Evolutionary conservation across 306 rosid genomes (phyloP).

Genomic region (Castanea sativa): DNA sequence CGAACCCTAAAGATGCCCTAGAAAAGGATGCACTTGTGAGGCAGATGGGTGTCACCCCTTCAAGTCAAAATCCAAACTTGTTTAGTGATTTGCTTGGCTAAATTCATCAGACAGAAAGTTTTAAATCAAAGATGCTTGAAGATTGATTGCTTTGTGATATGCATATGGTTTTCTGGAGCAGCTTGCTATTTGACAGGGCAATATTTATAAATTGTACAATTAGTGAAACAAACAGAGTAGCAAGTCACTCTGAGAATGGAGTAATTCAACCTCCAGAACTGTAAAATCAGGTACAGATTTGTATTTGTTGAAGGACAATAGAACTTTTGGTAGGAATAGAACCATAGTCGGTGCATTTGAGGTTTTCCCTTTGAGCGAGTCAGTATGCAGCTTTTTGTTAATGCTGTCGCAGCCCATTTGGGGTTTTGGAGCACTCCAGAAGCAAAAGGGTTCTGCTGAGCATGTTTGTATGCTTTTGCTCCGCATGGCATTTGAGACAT

Average conservation of each 20-base stretch:
- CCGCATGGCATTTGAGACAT: not conserved
- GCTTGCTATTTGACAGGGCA: slow-evolving; percentile 14
- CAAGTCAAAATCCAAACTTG: slow-evolving; percentile 78
- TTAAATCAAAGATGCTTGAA: slow-evolving; percentile 18
- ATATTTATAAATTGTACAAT: slow-evolving; percentile 1
- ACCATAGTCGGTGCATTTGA: not conserved
- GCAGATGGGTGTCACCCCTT: slow-evolving; percentile 85
- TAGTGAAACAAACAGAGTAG: slow-evolving; percentile 8
- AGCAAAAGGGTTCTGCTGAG: not conserved
- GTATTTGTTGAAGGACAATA: slow-evolving; percentile 13
- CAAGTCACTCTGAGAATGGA: slow-evolving; percentile 10
- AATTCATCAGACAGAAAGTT: slow-evolving; percentile 6
- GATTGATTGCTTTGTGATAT: slow-evolving; percentile 21
- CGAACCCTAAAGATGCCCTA: slow-evolving; percentile 44
- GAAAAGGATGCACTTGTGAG: slow-evolving; percentile 81
- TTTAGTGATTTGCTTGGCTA: slow-evolving; percentile 73
- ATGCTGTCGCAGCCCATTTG: slow-evolving; percentile 3
- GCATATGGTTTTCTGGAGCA: slow-evolving; percentile 15
- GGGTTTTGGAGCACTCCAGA: slow-evolving; percentile 16
- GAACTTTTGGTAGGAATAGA: slow-evolving; percentile 6
- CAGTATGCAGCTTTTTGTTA: slow-evolving; percentile 2
- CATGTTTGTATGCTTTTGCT: not conserved
- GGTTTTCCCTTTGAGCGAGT: not conserved
- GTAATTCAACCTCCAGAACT: slow-evolving; percentile 27
- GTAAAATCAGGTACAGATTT: slow-evolving; percentile 24